phyloP scores from a whole-genome alignment of 192 early-diverging fungal species.

The Allomyces macrogynus region DNA sequence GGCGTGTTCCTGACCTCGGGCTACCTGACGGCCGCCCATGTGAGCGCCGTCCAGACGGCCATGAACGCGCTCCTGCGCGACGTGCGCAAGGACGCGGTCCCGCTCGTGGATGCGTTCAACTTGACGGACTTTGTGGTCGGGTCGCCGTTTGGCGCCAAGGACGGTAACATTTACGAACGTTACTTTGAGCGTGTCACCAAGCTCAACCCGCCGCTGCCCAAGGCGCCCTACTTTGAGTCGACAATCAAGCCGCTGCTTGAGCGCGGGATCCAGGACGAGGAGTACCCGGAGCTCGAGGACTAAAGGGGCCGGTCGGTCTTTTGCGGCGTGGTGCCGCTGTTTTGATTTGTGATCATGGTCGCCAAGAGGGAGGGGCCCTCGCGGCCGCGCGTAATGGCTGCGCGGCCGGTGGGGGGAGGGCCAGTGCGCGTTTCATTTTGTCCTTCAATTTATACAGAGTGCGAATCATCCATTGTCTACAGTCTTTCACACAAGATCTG shows the following conservation, averaged over 20 bases:
- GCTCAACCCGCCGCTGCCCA: slow-evolving; percentile 43
- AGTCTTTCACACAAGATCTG: too few species aligned
- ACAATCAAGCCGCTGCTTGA: slow-evolving; percentile 58
- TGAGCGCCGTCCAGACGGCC: slow-evolving; percentile 42
- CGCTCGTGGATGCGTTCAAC: slow-evolving; percentile 71
- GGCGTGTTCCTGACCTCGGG: slow-evolving; percentile 73
- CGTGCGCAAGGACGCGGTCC: slow-evolving; percentile 62
- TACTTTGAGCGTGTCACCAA: slow-evolving; percentile 70
- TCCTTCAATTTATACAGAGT: too few species aligned
- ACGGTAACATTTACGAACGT: slow-evolving; percentile 64
- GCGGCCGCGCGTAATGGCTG: too few species aligned
- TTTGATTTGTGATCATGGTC: neutral
- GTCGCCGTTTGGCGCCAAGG: slow-evolving; percentile 65
- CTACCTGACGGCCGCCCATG: slow-evolving; percentile 52
- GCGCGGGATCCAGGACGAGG: slow-evolving; percentile 28
- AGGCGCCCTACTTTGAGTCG: slow-evolving; percentile 56
- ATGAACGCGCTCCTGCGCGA: slow-evolving; percentile 41
- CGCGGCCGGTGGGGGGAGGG: too few species aligned
- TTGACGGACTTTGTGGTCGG: slow-evolving; percentile 75
- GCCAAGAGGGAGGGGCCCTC: too few species aligned
- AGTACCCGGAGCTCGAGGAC: slow-evolving; percentile 42
- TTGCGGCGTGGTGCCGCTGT: neutral
- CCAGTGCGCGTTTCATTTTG: too few species aligned
- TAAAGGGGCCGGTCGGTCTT: slow-evolving; percentile 9
- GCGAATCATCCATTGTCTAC: too few species aligned